Base-by-base conservation (phyloP, 2,329 filamentous ascomycete species). In the Tolypocladium capitatum region DNA sequence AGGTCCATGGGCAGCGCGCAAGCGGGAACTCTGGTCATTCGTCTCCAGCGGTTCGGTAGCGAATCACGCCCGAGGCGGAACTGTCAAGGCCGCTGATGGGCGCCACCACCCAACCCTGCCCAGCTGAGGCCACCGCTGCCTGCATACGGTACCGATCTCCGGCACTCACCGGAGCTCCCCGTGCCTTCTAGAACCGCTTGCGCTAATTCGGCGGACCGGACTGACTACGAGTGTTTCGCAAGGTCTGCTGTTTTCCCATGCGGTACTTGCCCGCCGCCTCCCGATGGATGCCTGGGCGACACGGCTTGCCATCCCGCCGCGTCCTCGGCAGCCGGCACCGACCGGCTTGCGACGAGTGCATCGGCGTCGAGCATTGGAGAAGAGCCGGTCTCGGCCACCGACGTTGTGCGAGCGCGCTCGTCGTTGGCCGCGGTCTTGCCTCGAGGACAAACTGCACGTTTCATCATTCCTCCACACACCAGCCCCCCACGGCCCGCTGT, bases 51-150 rank as follows among this genome's bases (percentile, higher is more conserved):
- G 48, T 33, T 50, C 50, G 62, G 60, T 64, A 64, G 58, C 62
- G 55, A 63, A 64, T 61, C 59, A 60, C n/a, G 16, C 5, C 24
- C 24, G 16, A 13, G 24, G 38, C 9, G 9, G 36, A 40, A 40
- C 36, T 9, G 6, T 14, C 2, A 6, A 56, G 31, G 16, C 43
- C 16, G 35, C 45, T 24, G 49, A 52, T 52, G n/a, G n/a, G n/a
- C n/a, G n/a, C n/a, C n/a, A n/a, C n/a, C n/a, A n/a, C n/a, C n/a
- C 47, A 58, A 61, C 59, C 58, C 58, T 59, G 59, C 53, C 53
- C 59, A 61, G 59, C 58, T 61, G 50, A 51, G 56, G 49, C 48
- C 46, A 43, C 43, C 43, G 31, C 31, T 46, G 21, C n/a, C n/a
- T n/a, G n/a, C n/a, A n/a, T n/a, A n/a, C n/a, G n/a, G n/a, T n/a